Percentiles rank a stretch among this genome's conserved stretches.
Conservation (phyloP, 768 basidiomycete species). For the Cyclocybe cylindracea region DNA sequence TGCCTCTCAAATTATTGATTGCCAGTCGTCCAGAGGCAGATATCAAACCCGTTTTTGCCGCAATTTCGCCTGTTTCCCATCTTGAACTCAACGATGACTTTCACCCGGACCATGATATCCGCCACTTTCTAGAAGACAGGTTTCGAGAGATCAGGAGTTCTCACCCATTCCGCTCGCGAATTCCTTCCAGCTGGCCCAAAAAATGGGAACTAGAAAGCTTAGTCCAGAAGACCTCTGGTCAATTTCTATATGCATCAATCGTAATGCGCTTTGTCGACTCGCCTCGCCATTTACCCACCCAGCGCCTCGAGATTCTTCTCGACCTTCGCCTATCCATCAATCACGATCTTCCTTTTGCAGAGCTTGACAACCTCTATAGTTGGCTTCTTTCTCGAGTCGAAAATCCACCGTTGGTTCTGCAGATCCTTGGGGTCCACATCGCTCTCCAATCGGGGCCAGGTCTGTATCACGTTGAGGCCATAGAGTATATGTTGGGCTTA, state of each 20-base stretch:
- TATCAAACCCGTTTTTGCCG: not conserved
- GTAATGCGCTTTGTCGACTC: slow-evolving; percentile 12
- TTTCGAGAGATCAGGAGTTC: slow-evolving; percentile 9
- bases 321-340: not conserved
- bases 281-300: slow-evolving; percentile 2
- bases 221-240: slow-evolving; percentile 15
- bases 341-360: slow-evolving; percentile 8
- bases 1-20: slow-evolving; percentile 10
- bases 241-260: slow-evolving; percentile 18
- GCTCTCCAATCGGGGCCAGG: too few species aligned
- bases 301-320: slow-evolving; percentile 13
- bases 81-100: slow-evolving; percentile 14
- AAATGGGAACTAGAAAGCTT: slow-evolving; percentile 4
- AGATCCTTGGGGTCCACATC: too few species aligned
- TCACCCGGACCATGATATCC: slow-evolving; percentile 13
- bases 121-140: slow-evolving; percentile 4
- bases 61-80: not conserved
- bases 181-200: slow-evolving; percentile 15
- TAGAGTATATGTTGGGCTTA: too few species aligned
- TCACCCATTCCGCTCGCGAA: slow-evolving; percentile 5
- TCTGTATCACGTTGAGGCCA: too few species aligned
- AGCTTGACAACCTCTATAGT: slow-evolving; percentile 14
- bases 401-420: not conserved
- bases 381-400: slow-evolving; percentile 5
- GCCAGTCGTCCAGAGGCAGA: slow-evolving; percentile 15